These are phyloP conservation scores for Carallia brachiata DNA, from an alignment of 345 rosid genomes.

Conservation along the genomic window DNA sequence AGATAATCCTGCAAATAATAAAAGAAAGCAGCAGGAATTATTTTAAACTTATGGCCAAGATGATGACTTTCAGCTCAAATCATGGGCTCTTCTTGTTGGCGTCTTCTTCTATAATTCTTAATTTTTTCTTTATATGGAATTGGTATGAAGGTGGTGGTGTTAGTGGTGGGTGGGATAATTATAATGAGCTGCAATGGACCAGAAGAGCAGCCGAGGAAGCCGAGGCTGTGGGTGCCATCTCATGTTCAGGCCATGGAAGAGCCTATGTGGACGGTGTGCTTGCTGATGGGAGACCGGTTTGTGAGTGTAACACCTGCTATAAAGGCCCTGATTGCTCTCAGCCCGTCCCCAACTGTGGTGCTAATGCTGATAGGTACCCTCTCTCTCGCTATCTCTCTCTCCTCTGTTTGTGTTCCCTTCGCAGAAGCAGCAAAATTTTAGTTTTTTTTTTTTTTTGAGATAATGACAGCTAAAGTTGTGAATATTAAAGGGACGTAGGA, in stretches of 20 bases:
- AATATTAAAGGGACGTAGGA: no score
- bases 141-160: background rate
- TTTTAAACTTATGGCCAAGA: no score
- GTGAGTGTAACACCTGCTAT: slow-evolving; percentile 68
- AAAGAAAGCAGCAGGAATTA: no score
- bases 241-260: slow-evolving; percentile 75
- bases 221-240: slow-evolving; percentile 49
- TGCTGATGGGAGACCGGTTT: slow-evolving; percentile 36
- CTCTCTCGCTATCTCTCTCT: background rate
- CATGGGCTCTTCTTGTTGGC: slow-evolving; percentile 12
- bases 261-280: slow-evolving; percentile 61
- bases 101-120: slow-evolving; percentile 31
- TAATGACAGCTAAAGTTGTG: no score
- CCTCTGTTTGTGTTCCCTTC: no score
- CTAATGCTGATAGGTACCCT: slow-evolving; percentile 45
- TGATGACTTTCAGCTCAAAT: background rate
- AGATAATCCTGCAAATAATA: no score
- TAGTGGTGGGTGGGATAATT: slow-evolving; percentile 12
- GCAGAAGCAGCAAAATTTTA: background rate
- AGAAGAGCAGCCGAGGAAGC: slow-evolving; percentile 55
- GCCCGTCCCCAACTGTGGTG: slow-evolving; percentile 38
- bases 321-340: slow-evolving; percentile 52
- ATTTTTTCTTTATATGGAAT: slow-evolving; percentile 26
- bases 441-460: no score
- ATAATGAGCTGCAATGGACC: slow-evolving; percentile 45